These are phyloP conservation scores for Termitomyces sp. DNA, from an alignment of 768 basidiomycete species.

Conservation along the genomic window DNA sequence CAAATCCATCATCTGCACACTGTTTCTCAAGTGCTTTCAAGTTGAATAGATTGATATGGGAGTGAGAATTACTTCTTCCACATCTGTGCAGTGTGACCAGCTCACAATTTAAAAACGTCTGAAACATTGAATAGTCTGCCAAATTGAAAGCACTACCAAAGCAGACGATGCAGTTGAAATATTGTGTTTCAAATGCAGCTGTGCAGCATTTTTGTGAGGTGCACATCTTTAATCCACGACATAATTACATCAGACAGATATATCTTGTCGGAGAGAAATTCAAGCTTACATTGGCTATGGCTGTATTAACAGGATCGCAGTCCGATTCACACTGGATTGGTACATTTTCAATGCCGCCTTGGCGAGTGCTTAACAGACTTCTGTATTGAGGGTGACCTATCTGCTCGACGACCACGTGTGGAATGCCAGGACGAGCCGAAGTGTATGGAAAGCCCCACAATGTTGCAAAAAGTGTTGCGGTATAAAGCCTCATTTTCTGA, in stretches of 20 bases:
- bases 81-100: neutral
- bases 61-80: neutral
- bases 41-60: no score
- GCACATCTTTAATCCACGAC: slow-evolving; percentile 20
- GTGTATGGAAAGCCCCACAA: neutral
- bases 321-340: slow-evolving; percentile 28
- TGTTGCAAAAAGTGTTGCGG: neutral
- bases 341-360: slow-evolving; percentile 15
- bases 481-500: neutral
- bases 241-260: neutral
- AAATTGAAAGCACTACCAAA: slow-evolving; percentile 20
- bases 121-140: slow-evolving; percentile 24
- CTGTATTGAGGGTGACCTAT: neutral
- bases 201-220: slow-evolving; percentile 34
- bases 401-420: neutral
- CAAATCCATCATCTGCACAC: neutral
- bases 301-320: slow-evolving; percentile 25
- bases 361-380: slow-evolving; percentile 13
- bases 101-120: slow-evolving; percentile 18
- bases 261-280: neutral
- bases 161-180: slow-evolving; percentile 41
- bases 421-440: neutral
- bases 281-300: slow-evolving; percentile 17
- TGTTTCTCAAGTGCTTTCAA: neutral
- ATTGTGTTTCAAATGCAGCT: slow-evolving; percentile 30